Base-by-base conservation (phyloP, 352 stramenopile species). In the Phytophthora crassamura region DNA sequence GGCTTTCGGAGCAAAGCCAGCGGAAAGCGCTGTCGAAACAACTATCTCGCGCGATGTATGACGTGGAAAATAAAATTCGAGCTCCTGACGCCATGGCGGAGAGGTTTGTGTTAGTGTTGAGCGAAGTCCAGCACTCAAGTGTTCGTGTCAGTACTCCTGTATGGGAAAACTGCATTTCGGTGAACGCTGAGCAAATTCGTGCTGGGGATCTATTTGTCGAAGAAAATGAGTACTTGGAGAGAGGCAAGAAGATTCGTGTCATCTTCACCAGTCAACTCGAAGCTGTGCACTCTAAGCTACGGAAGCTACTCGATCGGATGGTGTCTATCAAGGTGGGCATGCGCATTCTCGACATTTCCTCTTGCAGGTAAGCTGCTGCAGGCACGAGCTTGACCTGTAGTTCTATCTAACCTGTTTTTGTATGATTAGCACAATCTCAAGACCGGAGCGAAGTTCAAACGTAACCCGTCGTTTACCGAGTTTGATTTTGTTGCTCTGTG, bases 301-400 rank as follows among this genome's bases (percentile, higher is more conserved):
- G n/a, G n/a, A n/a, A n/a, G n/a, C n/a, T n/a, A n/a, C n/a, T n/a
- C n/a, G n/a, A n/a, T n/a, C n/a, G n/a, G n/a, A n/a, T n/a, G n/a
- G n/a, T n/a, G n/a, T n/a, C n/a, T n/a, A n/a, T n/a, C n/a, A n/a
- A n/a, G n/a, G n/a, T n/a, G n/a, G n/a, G n/a, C n/a, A n/a, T n/a
- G n/a, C n/a, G n/a, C n/a, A n/a, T n/a, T n/a, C n/a, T n/a, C n/a
- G n/a, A n/a, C n/a, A n/a, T n/a, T 49, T 49, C 42, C 12, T 49
- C 22, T 20, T 49, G 12, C 42, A 49, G 42, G 40, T 47, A 47
- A 25, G n/a, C 11, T 41, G n/a, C n/a, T n/a, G n/a, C n/a, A n/a
- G n/a, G n/a, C n/a, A n/a, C n/a, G n/a, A n/a, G n/a, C n/a, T n/a
- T n/a, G n/a, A n/a, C n/a, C n/a, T n/a, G n/a, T n/a, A n/a, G 16